Conservation (phyloP, 2,329 filamentous ascomycete genomes). For the Penicillium crustosum region DNA sequence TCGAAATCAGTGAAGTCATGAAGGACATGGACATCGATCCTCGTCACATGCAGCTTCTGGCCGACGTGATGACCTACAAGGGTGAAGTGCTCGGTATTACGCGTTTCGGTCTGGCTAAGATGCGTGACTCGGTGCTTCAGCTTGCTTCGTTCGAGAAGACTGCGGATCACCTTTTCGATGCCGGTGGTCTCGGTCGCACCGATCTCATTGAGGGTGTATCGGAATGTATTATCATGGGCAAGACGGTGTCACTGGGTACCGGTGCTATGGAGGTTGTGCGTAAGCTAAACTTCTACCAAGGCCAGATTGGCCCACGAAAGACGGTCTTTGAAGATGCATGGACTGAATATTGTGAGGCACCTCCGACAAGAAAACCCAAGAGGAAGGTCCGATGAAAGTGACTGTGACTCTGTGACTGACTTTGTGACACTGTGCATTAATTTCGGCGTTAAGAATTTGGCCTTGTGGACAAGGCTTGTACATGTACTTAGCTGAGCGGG, state of each 20-base stretch:
- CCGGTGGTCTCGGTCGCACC: slow-evolving; percentile 85
- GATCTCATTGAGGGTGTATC: slow-evolving; percentile 91
- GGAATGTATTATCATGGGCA: slow-evolving; percentile 98
- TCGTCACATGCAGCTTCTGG: slow-evolving; percentile 94
- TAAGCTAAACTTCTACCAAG: slow-evolving; percentile 65
- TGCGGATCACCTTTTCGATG: slow-evolving; percentile 93
- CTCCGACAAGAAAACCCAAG: slow-evolving; percentile 17
- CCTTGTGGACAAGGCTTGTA: slow-evolving; percentile 21
- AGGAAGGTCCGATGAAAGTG: slow-evolving; percentile 14
- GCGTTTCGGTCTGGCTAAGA: slow-evolving; percentile 92
- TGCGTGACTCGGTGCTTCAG: slow-evolving; percentile 90
- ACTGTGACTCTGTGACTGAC: slow-evolving; percentile 13
- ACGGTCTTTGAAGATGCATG: slow-evolving; percentile 66
- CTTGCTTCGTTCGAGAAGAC: slow-evolving; percentile 98
- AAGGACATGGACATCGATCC: slow-evolving; percentile 92
- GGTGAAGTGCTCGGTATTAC: slow-evolving; percentile 96
- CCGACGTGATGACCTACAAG: slow-evolving; percentile 99
- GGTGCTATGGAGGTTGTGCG: slow-evolving; percentile 89
- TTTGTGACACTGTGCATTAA: slow-evolving; percentile 20
- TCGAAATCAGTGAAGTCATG: slow-evolving; percentile 89
- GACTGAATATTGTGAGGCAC: slow-evolving; percentile 32
- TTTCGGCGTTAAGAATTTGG: slow-evolving; percentile 21
- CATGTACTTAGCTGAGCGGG: slow-evolving; percentile 20
- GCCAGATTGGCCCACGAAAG: slow-evolving; percentile 58
- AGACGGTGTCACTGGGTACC: slow-evolving; percentile 87